Percentiles rank a stretch among this genome's conserved stretches.
phyloP scores from a whole-genome alignment of 495 filamentous ascomycete species.

The Xylona heveae region DNA sequence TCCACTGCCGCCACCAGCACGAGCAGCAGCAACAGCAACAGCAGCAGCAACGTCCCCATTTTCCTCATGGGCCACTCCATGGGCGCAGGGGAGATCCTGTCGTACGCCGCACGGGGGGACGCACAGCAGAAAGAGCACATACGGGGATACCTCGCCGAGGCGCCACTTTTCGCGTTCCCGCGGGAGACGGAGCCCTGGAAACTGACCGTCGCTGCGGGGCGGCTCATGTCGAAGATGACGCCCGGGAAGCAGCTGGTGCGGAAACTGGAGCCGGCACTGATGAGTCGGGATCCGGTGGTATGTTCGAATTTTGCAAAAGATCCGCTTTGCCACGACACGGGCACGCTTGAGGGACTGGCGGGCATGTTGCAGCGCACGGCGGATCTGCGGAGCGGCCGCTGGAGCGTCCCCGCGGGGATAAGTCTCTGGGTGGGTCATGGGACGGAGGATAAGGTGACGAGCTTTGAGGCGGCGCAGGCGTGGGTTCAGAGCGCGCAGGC shows the following conservation, averaged over 20 bases:
- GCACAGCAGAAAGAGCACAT: conserved; percentile 16
- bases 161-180: conserved; percentile 49
- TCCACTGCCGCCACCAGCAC: no score
- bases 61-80: conserved; percentile 81
- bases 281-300: conserved; percentile 42
- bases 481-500: conserved; percentile 30
- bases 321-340: conserved; percentile 50
- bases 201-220: conserved; percentile 34
- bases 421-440: conserved; percentile 46
- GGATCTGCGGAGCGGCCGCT: conserved; percentile 21
- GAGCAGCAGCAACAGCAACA: conserved; percentile 6
- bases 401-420: conserved; percentile 15
- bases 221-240: conserved; percentile 38
- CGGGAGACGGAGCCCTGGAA: conserved; percentile 33
- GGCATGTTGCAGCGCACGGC: conserved; percentile 51
- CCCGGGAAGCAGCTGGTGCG: conserved; percentile 37
- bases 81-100: conserved; percentile 55
- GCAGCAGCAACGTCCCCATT: conserved; percentile 26
- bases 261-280: conserved; percentile 28
- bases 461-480: conserved; percentile 33
- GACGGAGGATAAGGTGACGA: conserved; percentile 41
- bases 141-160: conserved; percentile 42
- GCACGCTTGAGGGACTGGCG: conserved; percentile 53
- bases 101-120: conserved; percentile 23
- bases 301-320: conserved; percentile 34